These are phyloP conservation scores for Scheffersomyces quercinus DNA, from an alignment of 1,139 yeast species.

Conservation along the genomic window DNA sequence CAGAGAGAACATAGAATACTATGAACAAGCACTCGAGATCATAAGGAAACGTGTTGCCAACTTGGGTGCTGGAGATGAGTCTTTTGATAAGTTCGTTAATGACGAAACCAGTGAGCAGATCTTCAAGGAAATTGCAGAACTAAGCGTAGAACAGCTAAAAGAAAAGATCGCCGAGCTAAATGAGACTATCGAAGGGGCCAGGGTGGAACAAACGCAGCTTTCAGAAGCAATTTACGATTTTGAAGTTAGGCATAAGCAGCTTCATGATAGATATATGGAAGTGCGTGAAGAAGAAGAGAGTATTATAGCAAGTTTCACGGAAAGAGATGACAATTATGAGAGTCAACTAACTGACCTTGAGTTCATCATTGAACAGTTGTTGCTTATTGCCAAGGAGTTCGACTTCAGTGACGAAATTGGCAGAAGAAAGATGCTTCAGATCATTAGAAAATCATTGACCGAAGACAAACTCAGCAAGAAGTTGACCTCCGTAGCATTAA, in stretches of 20 bases:
- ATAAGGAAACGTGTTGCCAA: conserved; percentile 10
- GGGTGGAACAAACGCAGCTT: conserved; percentile 13
- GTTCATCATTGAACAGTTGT: conserved; percentile 73
- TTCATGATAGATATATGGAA: conserved; percentile 17
- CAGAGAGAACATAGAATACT: conserved; percentile 11
- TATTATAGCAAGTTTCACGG: conserved; percentile 14
- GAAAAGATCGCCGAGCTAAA: conserved; percentile 10
- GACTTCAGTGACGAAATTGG: conserved; percentile 94
- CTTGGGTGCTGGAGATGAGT: conserved; percentile 10
- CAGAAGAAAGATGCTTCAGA: conserved; percentile 75
- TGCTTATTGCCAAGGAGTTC: conserved; percentile 65
- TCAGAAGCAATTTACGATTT: conserved; percentile 23
- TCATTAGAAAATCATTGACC: conserved; percentile 62
- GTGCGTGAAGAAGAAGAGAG: conserved; percentile 12
- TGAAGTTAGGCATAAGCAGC: conserved; percentile 18
- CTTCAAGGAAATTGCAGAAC: conserved; percentile 13
- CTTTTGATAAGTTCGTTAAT: conserved; percentile 10
- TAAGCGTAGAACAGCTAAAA: conserved; percentile 12
- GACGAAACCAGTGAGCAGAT: conserved; percentile 14
- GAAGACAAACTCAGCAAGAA: conserved; percentile 55
- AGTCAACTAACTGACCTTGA: conserved; percentile 59
- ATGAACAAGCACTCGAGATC: conserved; percentile 11
- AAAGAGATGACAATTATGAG: conserved; percentile 25
- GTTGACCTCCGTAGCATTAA: conserved; percentile 57
- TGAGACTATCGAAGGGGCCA: conserved; percentile 9